Conservation (phyloP, 305 asterid genomes). For the Fraxinus velutina region DNA sequence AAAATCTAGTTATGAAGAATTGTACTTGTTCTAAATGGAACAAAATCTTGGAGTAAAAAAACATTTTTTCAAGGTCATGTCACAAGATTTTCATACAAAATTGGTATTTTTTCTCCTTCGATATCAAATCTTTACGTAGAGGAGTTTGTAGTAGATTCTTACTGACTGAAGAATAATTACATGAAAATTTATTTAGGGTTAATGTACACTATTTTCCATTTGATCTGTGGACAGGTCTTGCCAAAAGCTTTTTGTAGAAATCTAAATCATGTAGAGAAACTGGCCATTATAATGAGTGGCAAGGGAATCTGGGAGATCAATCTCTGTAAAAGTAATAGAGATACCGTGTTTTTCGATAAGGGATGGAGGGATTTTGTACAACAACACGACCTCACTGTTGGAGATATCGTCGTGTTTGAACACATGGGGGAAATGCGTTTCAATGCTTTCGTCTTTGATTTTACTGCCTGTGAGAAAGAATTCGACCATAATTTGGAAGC, state of each 20-base stretch:
- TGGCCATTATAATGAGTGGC: not conserved
- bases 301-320: constrained; percentile 14
- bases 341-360: not conserved
- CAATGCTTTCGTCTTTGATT: constrained; percentile 17
- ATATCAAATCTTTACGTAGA: not conserved
- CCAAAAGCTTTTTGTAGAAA: constrained; percentile 3
- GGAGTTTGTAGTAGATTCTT: no score
- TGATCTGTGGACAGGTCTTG: not conserved
- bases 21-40: not conserved
- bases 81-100: not conserved
- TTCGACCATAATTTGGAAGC: not conserved
- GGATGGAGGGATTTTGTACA: constrained; percentile 25
- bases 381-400: constrained; percentile 8
- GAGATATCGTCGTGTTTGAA: constrained; percentile 29
- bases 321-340: not conserved
- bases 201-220: not conserved
- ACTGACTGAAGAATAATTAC: not conserved
- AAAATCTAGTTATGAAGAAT: not conserved
- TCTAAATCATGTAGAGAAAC: not conserved
- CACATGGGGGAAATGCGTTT: constrained; percentile 16
- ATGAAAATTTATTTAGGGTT: not conserved
- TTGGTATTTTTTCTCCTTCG: not conserved
- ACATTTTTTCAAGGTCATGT: not conserved
- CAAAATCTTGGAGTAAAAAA: not conserved
- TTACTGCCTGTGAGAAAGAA: constrained; percentile 15